Percentiles rank a stretch among this genome's conserved stretches.
Conservation (phyloP, 768 basidiomycete genomes). For the Coprinopsis cinerea region DNA sequence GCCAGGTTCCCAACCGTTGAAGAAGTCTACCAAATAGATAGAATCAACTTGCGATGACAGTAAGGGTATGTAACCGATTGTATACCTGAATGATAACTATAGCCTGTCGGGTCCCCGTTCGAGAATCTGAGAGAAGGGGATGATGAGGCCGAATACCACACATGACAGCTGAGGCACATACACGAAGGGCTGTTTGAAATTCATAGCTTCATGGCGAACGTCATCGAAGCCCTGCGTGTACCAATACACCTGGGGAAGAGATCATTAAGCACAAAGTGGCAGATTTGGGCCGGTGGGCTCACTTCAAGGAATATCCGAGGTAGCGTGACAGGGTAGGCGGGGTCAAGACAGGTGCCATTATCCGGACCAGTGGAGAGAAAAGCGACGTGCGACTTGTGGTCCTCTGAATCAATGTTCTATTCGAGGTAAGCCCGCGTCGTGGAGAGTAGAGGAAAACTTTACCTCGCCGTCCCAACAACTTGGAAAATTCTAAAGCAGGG, state of each 20-base stretch:
- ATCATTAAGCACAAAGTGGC: not conserved
- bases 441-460: not conserved
- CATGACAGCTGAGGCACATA: conserved; percentile 17
- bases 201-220: conserved; percentile 30
- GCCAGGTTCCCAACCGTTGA: conserved; percentile 43
- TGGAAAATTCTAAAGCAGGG: conserved; percentile 19
- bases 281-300: not conserved
- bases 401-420: conserved; percentile 32
- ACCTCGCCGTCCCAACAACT: conserved; percentile 34
- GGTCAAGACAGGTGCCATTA: conserved; percentile 32
- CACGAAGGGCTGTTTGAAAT: conserved; percentile 41
- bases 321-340: conserved; percentile 30
- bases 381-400: conserved; percentile 35
- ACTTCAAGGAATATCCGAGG: conserved; percentile 41
- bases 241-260: conserved; percentile 36
- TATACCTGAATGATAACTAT: conserved; percentile 35
- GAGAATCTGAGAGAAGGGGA: conserved; percentile 24
- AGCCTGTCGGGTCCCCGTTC: conserved; percentile 53
- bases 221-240: conserved; percentile 26
- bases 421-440: conserved; percentile 6
- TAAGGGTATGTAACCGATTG: not conserved
- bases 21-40: conserved; percentile 25
- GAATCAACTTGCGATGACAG: not conserved
- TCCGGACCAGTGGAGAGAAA: conserved; percentile 36
- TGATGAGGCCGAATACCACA: not conserved